Base-by-base conservation (phyloP, 2,329 filamentous ascomycete genomes). In the Neonectria faginata region DNA sequence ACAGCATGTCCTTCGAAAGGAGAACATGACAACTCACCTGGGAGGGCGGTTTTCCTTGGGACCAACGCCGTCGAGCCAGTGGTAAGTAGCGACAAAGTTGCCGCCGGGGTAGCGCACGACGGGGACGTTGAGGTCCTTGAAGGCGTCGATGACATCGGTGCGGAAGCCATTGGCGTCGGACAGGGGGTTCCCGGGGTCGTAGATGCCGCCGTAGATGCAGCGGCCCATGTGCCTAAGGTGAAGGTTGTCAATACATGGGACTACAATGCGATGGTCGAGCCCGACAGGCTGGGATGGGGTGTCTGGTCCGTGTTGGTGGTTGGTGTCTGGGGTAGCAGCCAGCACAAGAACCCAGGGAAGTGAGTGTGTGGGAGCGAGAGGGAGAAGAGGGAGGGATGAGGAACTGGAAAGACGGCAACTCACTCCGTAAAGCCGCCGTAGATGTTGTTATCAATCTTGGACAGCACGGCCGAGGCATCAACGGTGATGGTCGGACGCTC, bases 371-470 rank as follows among this genome's bases (percentile, higher is more conserved):
- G 12, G 9, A 36, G 22, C 29, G 14, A 41, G 6, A 9, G n/a
- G 20, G 45, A 50, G 22, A 8, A 41, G 22, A n/a, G 18, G 45
- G 16, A 57, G 18, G 41, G 10, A 16, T 27, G 56, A 53, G 39
- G 27, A n/a, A 16, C 25, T n/a, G 31, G 20, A 11, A 25, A 47
- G 29, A 44, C 27, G 25, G 54, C 1, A 50, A 78, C 87, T 79
- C 81, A 92, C 91, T 96, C 92, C 64, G 90, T 93, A 79, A 96
- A 96, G 11, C 92, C 92, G 60, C 91, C 90, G 84, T 95, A 96
- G 73, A 92, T 92, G 75, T 92, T 92, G 65, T 91, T 87, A 74
- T 94, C 89, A 74, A 96, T 93, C 75, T 89, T 89, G 63, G 90
- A 90, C 59, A 94, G 79, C 70, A 85, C 88, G 76, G 91, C 86